Evolutionary conservation across 176 grass and related monocot genomes (phyloP).

Genomic region (Avena atlantica): DNA sequence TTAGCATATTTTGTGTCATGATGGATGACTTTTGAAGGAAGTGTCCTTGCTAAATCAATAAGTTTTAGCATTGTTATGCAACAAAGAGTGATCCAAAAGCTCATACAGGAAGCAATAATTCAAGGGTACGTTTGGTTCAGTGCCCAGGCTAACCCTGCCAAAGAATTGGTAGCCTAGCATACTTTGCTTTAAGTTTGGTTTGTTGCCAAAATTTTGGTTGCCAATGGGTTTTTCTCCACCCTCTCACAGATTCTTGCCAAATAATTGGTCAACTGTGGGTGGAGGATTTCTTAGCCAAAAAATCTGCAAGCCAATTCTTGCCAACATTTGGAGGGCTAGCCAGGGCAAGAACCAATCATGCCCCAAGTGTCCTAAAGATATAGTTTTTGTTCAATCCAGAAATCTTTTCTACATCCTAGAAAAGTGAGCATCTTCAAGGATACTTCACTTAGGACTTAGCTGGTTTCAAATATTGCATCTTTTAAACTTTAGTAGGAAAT

Average conservation of each 20-base stretch:
- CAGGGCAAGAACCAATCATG: no score
- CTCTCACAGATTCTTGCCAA: no score
- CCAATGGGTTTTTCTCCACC: no score
- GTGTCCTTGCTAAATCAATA: neutral
- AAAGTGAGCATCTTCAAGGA: constrained; percentile 23
- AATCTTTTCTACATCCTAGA: constrained; percentile 30
- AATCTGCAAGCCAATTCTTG: no score
- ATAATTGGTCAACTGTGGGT: no score
- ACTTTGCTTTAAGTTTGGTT: no score
- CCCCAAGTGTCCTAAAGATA: constrained; percentile 20
- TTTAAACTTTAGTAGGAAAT: constrained; percentile 4
- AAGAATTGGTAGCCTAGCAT: no score
- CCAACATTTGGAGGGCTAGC: no score
- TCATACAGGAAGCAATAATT: neutral
- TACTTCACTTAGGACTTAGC: constrained; percentile 3
- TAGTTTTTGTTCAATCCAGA: neutral
- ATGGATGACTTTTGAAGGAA: neutral
- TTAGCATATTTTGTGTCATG: constrained; percentile 27
- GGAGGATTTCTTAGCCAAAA: no score
- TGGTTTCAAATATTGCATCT: constrained; percentile 27
- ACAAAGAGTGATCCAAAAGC: constrained; percentile 32
- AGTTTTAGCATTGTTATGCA: neutral
- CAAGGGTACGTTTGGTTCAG: neutral
- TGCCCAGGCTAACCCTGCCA: no score
- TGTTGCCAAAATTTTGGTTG: no score